Evolutionary conservation across 2,329 filamentous ascomycete genomes (phyloP).

Genomic region (Ophiobolus disseminans): DNA sequence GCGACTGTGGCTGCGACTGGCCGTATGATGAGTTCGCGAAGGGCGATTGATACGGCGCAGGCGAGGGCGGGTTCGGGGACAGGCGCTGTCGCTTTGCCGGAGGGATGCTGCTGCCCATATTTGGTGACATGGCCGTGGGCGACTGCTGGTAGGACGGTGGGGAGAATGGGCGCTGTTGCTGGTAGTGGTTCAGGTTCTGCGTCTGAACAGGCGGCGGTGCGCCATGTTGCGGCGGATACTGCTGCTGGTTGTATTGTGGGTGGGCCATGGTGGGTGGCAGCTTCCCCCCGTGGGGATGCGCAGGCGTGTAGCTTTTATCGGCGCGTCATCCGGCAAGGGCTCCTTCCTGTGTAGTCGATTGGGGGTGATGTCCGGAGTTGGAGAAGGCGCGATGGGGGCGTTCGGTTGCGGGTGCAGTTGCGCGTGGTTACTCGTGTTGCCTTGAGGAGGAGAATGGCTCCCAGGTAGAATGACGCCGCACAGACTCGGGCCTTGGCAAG

Average conservation of each 20-base stretch:
- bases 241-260: conserved; percentile 38
- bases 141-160: conserved; percentile 56
- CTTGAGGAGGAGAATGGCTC: conserved; percentile 16
- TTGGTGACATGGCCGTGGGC: conserved; percentile 59
- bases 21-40: conserved; percentile 56
- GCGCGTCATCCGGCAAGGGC: conserved; percentile 29
- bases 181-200: conserved; percentile 51
- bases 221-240: conserved; percentile 37
- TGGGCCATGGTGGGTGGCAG: conserved; percentile 44
- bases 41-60: conserved; percentile 52
- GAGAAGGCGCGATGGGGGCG: not conserved
- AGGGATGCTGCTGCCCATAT: conserved; percentile 56
- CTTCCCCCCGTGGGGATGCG: conserved; percentile 31
- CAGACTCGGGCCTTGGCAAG: conserved; percentile 34
- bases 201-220: conserved; percentile 45
- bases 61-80: conserved; percentile 71
- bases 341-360: not conserved
- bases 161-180: conserved; percentile 52
- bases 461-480: conserved; percentile 31
- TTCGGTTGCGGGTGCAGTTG: not conserved
- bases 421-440: conserved; percentile 8
- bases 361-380: not conserved
- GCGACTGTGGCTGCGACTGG: conserved; percentile 27
- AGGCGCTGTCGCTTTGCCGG: conserved; percentile 76
- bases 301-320: conserved; percentile 29